These are phyloP conservation scores for Letharia lupina DNA, from an alignment of 495 filamentous ascomycete genomes.

Conservation along the genomic window DNA sequence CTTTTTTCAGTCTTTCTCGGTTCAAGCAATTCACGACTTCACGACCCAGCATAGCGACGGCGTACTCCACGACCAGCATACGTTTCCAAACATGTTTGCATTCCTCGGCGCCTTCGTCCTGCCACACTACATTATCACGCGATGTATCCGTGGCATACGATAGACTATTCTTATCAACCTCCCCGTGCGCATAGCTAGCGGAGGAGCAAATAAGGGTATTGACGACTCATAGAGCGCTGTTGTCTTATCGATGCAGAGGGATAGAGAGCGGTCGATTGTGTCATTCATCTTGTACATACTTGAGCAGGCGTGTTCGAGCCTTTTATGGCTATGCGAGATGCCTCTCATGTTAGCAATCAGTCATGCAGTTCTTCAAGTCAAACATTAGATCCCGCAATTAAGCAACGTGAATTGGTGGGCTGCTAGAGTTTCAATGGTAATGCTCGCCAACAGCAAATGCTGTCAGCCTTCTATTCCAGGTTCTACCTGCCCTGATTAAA, in stretches of 20 bases:
- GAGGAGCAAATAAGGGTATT: constrained; percentile 1
- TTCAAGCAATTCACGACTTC: not conserved
- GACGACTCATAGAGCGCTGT: not conserved
- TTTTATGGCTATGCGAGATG: not conserved
- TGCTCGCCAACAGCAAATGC: not conserved
- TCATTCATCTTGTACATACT: not conserved
- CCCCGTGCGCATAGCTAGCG: not conserved
- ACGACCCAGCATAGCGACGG: not conserved
- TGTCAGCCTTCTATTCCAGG: not conserved
- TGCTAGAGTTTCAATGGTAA: not conserved
- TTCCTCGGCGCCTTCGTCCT: not conserved
- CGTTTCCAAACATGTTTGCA: not conserved
- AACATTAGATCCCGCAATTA: not conserved
- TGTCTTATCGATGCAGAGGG: not conserved
- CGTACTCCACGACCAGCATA: not conserved
- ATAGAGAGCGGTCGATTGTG: not conserved
- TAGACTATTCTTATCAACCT: constrained; percentile 1
- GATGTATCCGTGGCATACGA: not conserved
- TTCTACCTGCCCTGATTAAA: constrained; percentile 46
- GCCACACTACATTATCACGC: not conserved
- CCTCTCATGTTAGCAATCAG: not conserved
- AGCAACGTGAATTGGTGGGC: not conserved
- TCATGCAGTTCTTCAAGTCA: not conserved
- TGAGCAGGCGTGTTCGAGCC: not conserved
- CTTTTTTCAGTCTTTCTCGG: not conserved